Conservation (phyloP, 352 stramenopile genomes). For the Globisporangium abappressorium region DNA sequence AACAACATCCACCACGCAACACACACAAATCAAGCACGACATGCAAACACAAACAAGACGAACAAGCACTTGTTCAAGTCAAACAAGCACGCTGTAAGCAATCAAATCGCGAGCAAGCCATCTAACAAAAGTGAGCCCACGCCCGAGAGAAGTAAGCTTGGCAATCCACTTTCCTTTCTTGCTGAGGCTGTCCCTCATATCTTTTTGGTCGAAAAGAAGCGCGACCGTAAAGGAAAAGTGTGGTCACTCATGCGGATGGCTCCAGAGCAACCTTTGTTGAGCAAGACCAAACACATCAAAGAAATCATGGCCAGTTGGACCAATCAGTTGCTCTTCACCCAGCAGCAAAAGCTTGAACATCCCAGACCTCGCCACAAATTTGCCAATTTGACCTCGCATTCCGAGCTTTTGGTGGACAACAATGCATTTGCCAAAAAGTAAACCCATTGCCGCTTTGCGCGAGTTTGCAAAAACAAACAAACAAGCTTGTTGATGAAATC, state of each 20-base stretch:
- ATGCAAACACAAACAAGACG: not conserved
- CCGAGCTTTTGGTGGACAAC: too few relatives aligned
- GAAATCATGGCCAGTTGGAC: not conserved
- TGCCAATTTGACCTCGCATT: too few relatives aligned
- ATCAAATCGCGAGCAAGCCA: not conserved
- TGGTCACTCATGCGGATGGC: not conserved
- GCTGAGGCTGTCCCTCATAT: not conserved
- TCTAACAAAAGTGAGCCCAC: not conserved
- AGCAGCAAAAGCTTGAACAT: constrained; percentile 1
- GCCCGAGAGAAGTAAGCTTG: not conserved
- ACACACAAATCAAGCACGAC: not conserved
- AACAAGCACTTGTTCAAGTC: not conserved
- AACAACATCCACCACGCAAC: not conserved
- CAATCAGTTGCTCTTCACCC: not conserved
- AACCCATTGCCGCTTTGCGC: too few relatives aligned
- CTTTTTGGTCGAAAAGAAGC: not conserved
- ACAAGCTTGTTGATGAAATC: too few relatives aligned
- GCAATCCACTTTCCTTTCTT: constrained; percentile 1
- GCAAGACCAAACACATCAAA: not conserved
- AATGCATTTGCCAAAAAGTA: too few relatives aligned
- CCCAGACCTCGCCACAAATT: not conserved
- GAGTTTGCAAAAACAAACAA: too few relatives aligned
- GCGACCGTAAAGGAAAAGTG: not conserved
- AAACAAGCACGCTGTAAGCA: not conserved
- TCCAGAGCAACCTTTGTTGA: not conserved